Percentiles rank a stretch among this genome's conserved stretches.
These are phyloP conservation scores for Panellus pusillus DNA, from an alignment of 768 basidiomycete genomes.

Conservation along the genomic window DNA sequence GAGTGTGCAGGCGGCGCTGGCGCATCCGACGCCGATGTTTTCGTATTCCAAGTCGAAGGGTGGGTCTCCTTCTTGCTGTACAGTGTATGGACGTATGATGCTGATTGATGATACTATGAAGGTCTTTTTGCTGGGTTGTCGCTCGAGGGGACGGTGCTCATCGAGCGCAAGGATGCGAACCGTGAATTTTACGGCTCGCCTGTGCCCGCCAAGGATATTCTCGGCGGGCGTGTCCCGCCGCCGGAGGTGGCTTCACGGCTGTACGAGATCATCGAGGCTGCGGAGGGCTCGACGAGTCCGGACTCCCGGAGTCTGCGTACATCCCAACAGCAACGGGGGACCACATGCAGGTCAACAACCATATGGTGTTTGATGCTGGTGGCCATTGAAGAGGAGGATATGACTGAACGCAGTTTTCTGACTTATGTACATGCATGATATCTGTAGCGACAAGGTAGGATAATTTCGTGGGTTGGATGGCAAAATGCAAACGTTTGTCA, in stretches of 20 bases:
- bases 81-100: background rate
- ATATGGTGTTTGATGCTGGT: conserved; percentile 81
- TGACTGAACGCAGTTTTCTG: background rate
- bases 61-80: conserved; percentile 35
- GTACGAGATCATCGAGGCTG: conserved; percentile 96
- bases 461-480: no score
- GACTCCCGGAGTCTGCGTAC: conserved; percentile 76
- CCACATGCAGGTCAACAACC: conserved; percentile 50
- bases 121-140: conserved; percentile 95
- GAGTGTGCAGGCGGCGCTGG: conserved; percentile 80
- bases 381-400: conserved; percentile 32
- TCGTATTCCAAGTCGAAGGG: conserved; percentile 96
- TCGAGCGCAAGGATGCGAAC: conserved; percentile 96
- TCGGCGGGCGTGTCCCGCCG: conserved; percentile 93
- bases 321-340: conserved; percentile 68
- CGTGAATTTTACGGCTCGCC: conserved; percentile 93
- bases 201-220: conserved; percentile 86
- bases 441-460: background rate
- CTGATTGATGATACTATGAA: conserved; percentile 27
- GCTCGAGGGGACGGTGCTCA: conserved; percentile 90
- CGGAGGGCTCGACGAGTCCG: conserved; percentile 86
- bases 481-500: no score
- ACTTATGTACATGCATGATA: no score
- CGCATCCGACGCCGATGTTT: conserved; percentile 96
- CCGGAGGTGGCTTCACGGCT: conserved; percentile 91